These are phyloP conservation scores for Carpinus fangiana DNA, from an alignment of 306 rosid genomes.

Conservation along the genomic window DNA sequence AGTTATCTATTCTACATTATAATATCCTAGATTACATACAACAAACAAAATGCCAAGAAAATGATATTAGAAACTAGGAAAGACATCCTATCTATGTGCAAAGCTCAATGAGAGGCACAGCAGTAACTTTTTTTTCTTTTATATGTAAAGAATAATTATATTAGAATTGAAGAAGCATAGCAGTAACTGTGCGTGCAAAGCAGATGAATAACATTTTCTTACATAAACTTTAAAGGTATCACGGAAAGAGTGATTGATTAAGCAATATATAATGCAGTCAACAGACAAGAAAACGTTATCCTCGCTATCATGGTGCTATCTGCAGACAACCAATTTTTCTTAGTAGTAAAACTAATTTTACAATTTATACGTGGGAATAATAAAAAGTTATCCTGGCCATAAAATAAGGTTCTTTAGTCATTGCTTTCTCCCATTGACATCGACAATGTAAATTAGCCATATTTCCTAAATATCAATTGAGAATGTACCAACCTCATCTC, in stretches of 20 bases:
- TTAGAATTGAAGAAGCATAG: neutral
- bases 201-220: neutral
- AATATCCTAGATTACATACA: neutral
- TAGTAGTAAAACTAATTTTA: neutral
- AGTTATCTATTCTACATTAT: neutral
- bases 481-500: constrained; percentile 82
- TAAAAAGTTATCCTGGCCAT: neutral
- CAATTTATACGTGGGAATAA: neutral
- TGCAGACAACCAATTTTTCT: neutral
- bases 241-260: neutral
- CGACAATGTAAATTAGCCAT: constrained; percentile 11
- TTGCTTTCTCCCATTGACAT: constrained; percentile 17
- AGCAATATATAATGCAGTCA: neutral
- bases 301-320: neutral
- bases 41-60: neutral
- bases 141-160: neutral
- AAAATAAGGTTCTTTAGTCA: constrained; percentile 2
- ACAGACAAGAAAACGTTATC: neutral
- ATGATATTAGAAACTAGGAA: neutral
- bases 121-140: neutral
- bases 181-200: constrained; percentile 2
- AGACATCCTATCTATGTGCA: neutral
- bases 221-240: neutral
- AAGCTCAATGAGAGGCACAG: neutral
- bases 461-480: constrained; percentile 6